Evolutionary conservation across 139 green algal genomes (phyloP).

Genomic region (Nannochloris sp.): DNA sequence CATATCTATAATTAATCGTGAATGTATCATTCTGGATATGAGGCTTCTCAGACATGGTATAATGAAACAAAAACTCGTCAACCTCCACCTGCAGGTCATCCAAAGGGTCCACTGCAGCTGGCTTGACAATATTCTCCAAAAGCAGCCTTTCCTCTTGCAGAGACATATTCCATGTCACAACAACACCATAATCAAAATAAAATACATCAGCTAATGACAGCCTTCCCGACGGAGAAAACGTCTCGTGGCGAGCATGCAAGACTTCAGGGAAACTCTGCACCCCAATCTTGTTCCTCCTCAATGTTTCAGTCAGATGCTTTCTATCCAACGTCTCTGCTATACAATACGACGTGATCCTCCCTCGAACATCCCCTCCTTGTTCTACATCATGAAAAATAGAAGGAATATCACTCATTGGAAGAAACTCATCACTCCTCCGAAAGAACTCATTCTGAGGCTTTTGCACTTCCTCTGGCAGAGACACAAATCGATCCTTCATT

Average conservation of each 20-base stretch:
- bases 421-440: no score
- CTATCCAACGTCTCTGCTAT: constrained; percentile 44
- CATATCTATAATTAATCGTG: constrained; percentile 44
- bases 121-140: constrained; percentile 6
- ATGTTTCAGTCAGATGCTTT: constrained; percentile 14
- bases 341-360: constrained; percentile 56
- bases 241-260: constrained; percentile 29
- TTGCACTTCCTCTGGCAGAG: constrained; percentile 30
- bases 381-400: constrained; percentile 31
- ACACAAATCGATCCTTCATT: constrained; percentile 34
- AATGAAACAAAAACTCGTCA: constrained; percentile 46
- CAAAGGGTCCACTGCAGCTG: constrained; percentile 32
- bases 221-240: neutral
- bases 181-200: constrained; percentile 70
- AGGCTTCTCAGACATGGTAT: constrained; percentile 44
- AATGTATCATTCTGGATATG: constrained; percentile 81
- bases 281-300: constrained; percentile 6
- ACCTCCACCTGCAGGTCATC: constrained; percentile 20
- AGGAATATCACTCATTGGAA: neutral
- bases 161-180: constrained; percentile 58
- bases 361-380: constrained; percentile 6
- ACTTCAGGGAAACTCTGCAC: constrained; percentile 37
- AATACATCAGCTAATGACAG: constrained; percentile 25
- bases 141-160: constrained; percentile 30
- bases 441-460: no score